Evolutionary conservation across 2,329 filamentous ascomycete species (phyloP).

Genomic region (Fusarium liriodendri): DNA sequence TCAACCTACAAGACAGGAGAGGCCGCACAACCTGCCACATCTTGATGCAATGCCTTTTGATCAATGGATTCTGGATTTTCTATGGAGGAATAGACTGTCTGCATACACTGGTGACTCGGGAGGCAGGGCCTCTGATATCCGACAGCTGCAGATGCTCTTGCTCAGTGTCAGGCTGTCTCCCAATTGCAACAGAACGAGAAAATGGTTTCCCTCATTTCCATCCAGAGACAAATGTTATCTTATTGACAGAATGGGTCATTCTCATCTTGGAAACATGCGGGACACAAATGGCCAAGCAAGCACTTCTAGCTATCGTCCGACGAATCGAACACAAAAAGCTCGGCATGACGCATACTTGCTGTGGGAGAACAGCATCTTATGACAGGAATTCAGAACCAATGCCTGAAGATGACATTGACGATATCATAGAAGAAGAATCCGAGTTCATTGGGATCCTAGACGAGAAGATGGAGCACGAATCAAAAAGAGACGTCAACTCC

Average conservation of each 20-base stretch:
- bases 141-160: constrained; percentile 8
- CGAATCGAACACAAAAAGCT: neutral
- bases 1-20: neutral
- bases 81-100: no score
- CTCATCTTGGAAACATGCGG: neutral
- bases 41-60: no score
- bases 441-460: neutral
- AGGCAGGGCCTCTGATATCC: neutral
- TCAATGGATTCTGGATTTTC: no score
- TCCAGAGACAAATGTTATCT: no score
- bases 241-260: neutral
- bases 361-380: no score
- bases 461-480: neutral
- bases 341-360: constrained; percentile 1
- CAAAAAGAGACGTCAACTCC: neutral
- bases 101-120: neutral
- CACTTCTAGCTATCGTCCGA: neutral
- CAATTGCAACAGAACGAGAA: no score
- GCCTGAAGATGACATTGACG: neutral
- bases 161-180: neutral
- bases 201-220: no score
- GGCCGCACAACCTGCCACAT: neutral
- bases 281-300: neutral
- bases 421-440: neutral
- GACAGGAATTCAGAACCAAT: no score